A percentile compares a stretch with the other conserved stretches of the same genome.
These are phyloP conservation scores for Cercophora samala DNA, from an alignment of 495 filamentous ascomycete species.

Conservation along the genomic window DNA sequence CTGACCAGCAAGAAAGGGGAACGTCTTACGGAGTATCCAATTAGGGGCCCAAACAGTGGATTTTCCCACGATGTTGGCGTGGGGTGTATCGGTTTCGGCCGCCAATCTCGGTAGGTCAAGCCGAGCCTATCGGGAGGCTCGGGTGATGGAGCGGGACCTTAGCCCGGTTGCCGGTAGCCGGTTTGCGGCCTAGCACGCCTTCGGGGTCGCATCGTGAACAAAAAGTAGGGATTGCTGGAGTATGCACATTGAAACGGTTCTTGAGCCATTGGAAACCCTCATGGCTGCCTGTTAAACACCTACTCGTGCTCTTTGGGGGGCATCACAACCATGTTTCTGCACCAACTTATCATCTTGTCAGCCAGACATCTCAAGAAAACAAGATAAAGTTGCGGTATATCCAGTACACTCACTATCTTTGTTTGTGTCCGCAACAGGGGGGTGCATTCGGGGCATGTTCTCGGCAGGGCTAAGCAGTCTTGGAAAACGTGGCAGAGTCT, in stretches of 20 bases:
- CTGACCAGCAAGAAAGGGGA: not conserved
- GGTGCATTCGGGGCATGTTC: not conserved
- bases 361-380: too few relatives aligned
- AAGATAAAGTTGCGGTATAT: too few relatives aligned
- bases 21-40: not conserved
- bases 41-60: not conserved
- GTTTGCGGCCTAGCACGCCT: not conserved
- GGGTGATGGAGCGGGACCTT: not conserved
- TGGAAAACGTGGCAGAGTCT: not conserved
- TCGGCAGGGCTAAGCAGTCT: not conserved
- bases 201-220: not conserved
- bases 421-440: not conserved
- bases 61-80: not conserved
- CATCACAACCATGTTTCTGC: too few relatives aligned
- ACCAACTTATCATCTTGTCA: too few relatives aligned
- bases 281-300: too few relatives aligned
- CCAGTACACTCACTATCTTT: too few relatives aligned
- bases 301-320: too few relatives aligned
- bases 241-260: too few relatives aligned
- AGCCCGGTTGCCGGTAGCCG: not conserved
- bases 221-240: too few relatives aligned
- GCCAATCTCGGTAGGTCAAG: constrained; percentile 6
- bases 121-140: constrained; percentile 4
- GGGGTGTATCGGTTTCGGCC: not conserved
- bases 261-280: too few relatives aligned